These are phyloP conservation scores for Mycena pura DNA, from an alignment of 768 basidiomycete species.

Conservation along the genomic window DNA sequence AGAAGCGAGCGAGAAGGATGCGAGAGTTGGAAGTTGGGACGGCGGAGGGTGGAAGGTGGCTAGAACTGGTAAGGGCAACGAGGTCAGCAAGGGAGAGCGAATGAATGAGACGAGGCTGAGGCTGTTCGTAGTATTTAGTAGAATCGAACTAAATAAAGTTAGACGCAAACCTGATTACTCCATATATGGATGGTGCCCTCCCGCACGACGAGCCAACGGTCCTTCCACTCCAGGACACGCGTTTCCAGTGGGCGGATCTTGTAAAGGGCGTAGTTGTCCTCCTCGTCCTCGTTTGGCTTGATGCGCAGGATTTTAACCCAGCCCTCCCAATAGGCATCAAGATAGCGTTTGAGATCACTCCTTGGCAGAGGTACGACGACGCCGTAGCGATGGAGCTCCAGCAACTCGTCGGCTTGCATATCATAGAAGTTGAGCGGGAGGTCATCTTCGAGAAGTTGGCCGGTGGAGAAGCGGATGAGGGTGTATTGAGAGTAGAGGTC, in stretches of 20 bases:
- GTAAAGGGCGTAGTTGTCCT: conserved; percentile 23
- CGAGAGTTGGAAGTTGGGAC: conserved; percentile 3
- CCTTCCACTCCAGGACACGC: conserved; percentile 28
- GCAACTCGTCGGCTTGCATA: conserved; percentile 65
- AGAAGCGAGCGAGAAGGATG: conserved; percentile 25
- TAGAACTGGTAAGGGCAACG: conserved; percentile 6
- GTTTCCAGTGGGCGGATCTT: conserved; percentile 40
- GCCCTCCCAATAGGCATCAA: conserved; percentile 66
- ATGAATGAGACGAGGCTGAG: conserved; percentile 7
- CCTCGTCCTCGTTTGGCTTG: conserved; percentile 38
- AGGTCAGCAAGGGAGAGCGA: conserved; percentile 22
- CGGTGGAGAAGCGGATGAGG: conserved; percentile 71
- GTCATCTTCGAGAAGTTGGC: conserved; percentile 74
- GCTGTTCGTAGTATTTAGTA: neutral
- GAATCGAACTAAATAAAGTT: neutral
- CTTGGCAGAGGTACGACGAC: conserved; percentile 51
- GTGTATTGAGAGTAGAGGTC: conserved; percentile 44
- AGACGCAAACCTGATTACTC: conserved; percentile 16
- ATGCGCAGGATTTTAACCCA: conserved; percentile 59
- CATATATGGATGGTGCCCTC: conserved; percentile 21
- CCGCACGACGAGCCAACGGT: conserved; percentile 29
- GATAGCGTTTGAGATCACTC: conserved; percentile 43
- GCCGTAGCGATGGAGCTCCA: conserved; percentile 66
- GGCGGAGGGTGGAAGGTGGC: conserved; percentile 9
- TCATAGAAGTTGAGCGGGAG: conserved; percentile 62